phyloP scores from a whole-genome alignment of 1,284 basidiomycete genomes.

The Rhodotorula sp. region DNA sequence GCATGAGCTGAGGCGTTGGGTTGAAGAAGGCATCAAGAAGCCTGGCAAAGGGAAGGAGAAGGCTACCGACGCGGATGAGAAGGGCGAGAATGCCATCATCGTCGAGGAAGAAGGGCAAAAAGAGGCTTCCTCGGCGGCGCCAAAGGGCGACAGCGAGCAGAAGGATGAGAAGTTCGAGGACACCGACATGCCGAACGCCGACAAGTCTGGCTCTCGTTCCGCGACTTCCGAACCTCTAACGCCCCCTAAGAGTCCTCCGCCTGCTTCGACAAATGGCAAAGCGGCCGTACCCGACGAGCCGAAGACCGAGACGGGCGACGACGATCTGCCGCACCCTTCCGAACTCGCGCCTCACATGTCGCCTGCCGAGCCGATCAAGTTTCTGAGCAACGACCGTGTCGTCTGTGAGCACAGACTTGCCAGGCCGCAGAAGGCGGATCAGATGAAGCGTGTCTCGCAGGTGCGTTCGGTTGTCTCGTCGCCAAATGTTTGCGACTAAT shows the following conservation, averaged over 20 bases:
- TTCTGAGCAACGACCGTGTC: constrained; percentile 52
- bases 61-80: background rate
- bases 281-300: background rate
- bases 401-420: constrained; percentile 62
- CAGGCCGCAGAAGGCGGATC: constrained; percentile 58
- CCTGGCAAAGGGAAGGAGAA: background rate
- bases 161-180: background rate
- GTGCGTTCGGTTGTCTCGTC: background rate
- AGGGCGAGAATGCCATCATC: background rate
- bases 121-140: background rate
- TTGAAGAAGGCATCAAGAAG: constrained; percentile 47
- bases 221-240: no score
- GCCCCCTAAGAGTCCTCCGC: background rate
- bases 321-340: constrained; percentile 4
- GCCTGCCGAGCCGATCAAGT: constrained; percentile 1
- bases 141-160: background rate
- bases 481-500: background rate
- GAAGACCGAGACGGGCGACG: background rate
- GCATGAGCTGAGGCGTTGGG: constrained; percentile 62
- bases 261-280: background rate
- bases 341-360: background rate
- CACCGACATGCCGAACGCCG: background rate
- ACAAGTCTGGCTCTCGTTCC: background rate
- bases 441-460: constrained; percentile 64
- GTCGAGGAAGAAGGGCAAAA: background rate